Base-by-base conservation (phyloP, 2,329 filamentous ascomycete species). In the Neonectria faginata region DNA sequence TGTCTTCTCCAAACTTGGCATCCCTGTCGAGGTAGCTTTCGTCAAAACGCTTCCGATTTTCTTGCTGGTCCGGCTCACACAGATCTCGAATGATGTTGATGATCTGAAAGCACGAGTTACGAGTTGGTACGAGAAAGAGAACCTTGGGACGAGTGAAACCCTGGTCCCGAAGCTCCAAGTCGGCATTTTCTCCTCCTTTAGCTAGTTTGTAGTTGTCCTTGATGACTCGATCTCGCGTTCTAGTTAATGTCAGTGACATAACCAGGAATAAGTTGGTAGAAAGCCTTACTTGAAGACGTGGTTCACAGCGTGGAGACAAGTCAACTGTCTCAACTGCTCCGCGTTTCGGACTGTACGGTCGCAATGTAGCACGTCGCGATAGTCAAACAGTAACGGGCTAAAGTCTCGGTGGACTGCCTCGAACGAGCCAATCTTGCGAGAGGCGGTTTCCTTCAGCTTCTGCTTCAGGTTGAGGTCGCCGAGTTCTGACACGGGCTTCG, bases 141-240 rank as follows among this genome's bases (percentile, higher is more conserved):
- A 97, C 91, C 76, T 98, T 98, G 8, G 96, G 96, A 5, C 96
- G 86, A 0, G 95, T 97, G 78, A 97, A 99, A 0, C 96, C 96
- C 79, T 99, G 96, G 71, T 99, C 96, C 67, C 94, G 89, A 18
- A 94, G 83, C 70, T 97, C 93, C 5, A 92, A 81, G 41, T 92
- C 90, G 16, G 86, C 81, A 41, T 85, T 84, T 10, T 86, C 85
- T 4, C 88, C 85, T 58, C 91, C 88, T 71, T 89, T 90, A 10
- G 91, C 84, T 11, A 97, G 80, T 68, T 90, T 92, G 58, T 92
- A 88, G 75, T 94, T 98, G 80, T 98, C 97, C 79, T 97, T 98
- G 65, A 98, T 87, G 0, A 98, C 92, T 31, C 90, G 88, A 75
- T 98, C 95, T 69, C 96, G 89, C 2, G 95, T 97, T 78, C 88